Evolutionary conservation across 495 filamentous ascomycete species (phyloP).

Genomic region (Penicillium fimorum): DNA sequence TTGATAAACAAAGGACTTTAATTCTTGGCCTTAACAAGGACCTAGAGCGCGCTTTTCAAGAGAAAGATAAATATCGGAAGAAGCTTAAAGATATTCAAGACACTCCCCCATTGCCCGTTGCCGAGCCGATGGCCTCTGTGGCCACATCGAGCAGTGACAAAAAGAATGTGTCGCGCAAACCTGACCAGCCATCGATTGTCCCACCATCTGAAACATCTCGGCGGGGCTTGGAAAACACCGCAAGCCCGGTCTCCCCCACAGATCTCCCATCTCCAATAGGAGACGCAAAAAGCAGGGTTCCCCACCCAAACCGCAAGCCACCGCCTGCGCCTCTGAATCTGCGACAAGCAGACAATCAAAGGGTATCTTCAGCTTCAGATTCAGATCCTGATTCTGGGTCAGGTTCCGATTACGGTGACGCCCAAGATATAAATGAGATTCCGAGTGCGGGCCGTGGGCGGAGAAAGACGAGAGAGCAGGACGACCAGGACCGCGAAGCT

Average conservation of each 20-base stretch:
- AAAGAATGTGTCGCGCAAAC: not conserved
- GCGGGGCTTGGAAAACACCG: slow-evolving; percentile 4
- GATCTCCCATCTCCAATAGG: slow-evolving; percentile 17
- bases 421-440: slow-evolving; percentile 63
- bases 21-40: slow-evolving; percentile 94
- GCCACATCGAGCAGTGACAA: slow-evolving; percentile 7
- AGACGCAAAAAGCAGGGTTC: slow-evolving; percentile 29
- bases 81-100: slow-evolving; percentile 76
- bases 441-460: slow-evolving; percentile 66
- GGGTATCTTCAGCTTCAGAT: slow-evolving; percentile 51
- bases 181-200: slow-evolving; percentile 10
- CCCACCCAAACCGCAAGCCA: slow-evolving; percentile 68
- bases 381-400: slow-evolving; percentile 50
- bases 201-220: slow-evolving; percentile 8
- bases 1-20: slow-evolving; percentile 94
- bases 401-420: slow-evolving; percentile 82
- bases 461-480: slow-evolving; percentile 82
- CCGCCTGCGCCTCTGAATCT: slow-evolving; percentile 85
- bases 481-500: slow-evolving; percentile 75
- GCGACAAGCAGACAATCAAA: slow-evolving; percentile 42
- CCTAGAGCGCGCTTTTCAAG: slow-evolving; percentile 84
- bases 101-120: slow-evolving; percentile 47
- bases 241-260: slow-evolving; percentile 21
- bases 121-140: slow-evolving; percentile 20
- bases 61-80: slow-evolving; percentile 91